Conservation (phyloP, 2,329 filamentous ascomycete genomes). For the Epichloe aotearoae region DNA sequence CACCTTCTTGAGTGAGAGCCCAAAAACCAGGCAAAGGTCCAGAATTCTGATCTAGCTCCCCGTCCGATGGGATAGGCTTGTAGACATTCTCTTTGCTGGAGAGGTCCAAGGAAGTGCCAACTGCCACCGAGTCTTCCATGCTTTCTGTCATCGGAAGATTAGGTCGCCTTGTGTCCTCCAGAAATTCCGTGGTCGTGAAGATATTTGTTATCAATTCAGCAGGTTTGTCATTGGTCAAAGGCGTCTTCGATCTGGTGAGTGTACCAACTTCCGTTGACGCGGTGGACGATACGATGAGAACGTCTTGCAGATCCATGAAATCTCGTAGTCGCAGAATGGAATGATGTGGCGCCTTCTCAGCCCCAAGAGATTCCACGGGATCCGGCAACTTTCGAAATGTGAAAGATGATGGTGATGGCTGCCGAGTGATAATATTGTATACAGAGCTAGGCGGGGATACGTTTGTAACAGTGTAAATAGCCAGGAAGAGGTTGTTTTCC, state of each 20-base stretch:
- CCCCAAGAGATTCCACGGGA: conserved; percentile 58
- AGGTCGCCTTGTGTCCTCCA: conserved; percentile 62
- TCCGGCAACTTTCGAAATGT: conserved; percentile 63
- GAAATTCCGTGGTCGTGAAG: conserved; percentile 61
- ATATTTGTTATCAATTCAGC: conserved; percentile 48
- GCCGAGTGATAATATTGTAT: conserved; percentile 69
- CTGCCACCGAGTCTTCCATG: conserved; percentile 55
- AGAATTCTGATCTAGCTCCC: conserved; percentile 64
- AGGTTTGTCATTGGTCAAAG: conserved; percentile 48
- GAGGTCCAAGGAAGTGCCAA: conserved; percentile 75
- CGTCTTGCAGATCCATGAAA: conserved; percentile 69
- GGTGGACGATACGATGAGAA: conserved; percentile 72
- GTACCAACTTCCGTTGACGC: conserved; percentile 67
- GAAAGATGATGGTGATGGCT: conserved; percentile 43
- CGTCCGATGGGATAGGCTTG: conserved; percentile 63
- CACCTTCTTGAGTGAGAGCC: conserved; percentile 77
- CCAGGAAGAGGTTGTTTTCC: conserved; percentile 72
- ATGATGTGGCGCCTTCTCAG: conserved; percentile 58
- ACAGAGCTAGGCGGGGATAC: conserved; percentile 47
- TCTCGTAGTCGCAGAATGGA: conserved; percentile 64
- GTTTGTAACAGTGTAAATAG: conserved; percentile 58
- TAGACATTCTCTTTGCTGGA: conserved; percentile 67
- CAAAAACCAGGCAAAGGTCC: conserved; percentile 73
- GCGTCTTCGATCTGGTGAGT: conserved; percentile 57
- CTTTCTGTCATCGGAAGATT: conserved; percentile 55